Evolutionary conservation across 306 rosid species (phyloP).

Genomic region (Albizia julibrissin): DNA sequence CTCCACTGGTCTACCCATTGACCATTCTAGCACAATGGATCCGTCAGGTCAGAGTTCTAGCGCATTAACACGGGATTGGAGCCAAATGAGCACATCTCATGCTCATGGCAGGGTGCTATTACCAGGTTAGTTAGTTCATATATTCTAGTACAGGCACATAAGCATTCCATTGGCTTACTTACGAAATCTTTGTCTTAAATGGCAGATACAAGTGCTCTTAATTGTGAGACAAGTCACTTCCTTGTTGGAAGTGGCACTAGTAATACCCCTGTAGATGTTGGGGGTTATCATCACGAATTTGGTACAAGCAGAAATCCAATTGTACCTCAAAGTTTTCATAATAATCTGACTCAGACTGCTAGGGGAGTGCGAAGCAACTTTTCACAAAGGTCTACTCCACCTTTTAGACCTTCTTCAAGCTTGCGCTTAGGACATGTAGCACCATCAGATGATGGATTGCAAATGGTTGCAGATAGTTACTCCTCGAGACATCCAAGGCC

Average conservation of each 20-base stretch:
- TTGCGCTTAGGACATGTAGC: conserved; percentile 38
- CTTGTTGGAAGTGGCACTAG: conserved; percentile 43
- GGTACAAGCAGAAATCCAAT: conserved; percentile 35
- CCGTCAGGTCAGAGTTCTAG: conserved; percentile 43
- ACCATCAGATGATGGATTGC: conserved; percentile 49
- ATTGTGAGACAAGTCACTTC: conserved; percentile 42
- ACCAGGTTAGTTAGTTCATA: conserved; percentile 39
- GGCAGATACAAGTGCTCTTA: conserved; percentile 47
- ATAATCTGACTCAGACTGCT: conserved; percentile 36
- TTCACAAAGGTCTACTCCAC: conserved; percentile 48
- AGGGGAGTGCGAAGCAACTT: conserved; percentile 50
- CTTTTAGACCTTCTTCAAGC: conserved; percentile 50
- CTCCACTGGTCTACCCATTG: conserved; percentile 40
- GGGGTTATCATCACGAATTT: conserved; percentile 46
- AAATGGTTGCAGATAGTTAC: conserved; percentile 43
- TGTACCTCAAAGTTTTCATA: conserved; percentile 47
- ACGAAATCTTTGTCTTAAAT: conserved; percentile 14
- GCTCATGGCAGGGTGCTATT: conserved; percentile 37
- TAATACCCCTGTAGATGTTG: conserved; percentile 37
- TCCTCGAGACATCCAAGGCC: conserved; percentile 50
- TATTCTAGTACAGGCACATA: neutral
- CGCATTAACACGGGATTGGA: conserved; percentile 45
- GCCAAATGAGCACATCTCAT: conserved; percentile 41
- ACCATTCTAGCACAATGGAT: conserved; percentile 47
- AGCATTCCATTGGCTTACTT: neutral